Base-by-base conservation (phyloP, 2,329 filamentous ascomycete species). In the Phialemoniopsis sp. region DNA sequence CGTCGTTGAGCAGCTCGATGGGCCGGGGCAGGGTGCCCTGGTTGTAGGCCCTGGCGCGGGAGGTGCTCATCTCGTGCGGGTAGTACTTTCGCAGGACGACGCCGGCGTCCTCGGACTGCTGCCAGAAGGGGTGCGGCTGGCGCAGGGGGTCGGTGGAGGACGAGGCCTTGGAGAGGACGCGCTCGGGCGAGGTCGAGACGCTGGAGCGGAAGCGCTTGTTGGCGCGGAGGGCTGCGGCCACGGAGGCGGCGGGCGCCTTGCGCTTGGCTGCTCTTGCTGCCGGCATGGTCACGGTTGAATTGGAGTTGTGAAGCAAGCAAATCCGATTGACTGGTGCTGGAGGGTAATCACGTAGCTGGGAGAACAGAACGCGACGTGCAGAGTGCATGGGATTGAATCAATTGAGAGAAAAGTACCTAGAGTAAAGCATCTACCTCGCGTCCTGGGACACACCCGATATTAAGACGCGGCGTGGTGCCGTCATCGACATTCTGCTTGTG, bases 61-160 rank as follows among this genome's bases (percentile, higher is more conserved):
- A 78, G 52, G 89, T 93, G 64, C 75, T 86, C 82, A 96, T 94
- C 57, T 95, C 89, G 1, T 78, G 76, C 0, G 89, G 89, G 51
- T 95, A 96, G 64, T 82, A 95, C 35, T 86, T 74, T 31, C 83
- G 80, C 29, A 85, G 67, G 0, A 87, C 78, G 36, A 87, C 80
- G 14, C 80, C 82, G 47, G 82, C 49, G 16, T 69, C 60, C 46
- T 76, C 72, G 8, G 70, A 62, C 16, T 68, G 60, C 13, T 59
- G 52, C n/a, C 67, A 55, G 32, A 66, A 65, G 10, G 66, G 68
- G 43, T 77, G 73, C 0, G 71, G 72, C 17, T 60, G 54, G 29
- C 61, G 64, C 37, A 75, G 51, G 18, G 58, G 37, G 33, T 39
- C 31, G 21, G 32, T 40, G 16, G 33, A 16, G 21, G 28, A 17